These are phyloP conservation scores for Lachnellula willkommii DNA, from an alignment of 2,329 filamentous ascomycete species.

Conservation along the genomic window DNA sequence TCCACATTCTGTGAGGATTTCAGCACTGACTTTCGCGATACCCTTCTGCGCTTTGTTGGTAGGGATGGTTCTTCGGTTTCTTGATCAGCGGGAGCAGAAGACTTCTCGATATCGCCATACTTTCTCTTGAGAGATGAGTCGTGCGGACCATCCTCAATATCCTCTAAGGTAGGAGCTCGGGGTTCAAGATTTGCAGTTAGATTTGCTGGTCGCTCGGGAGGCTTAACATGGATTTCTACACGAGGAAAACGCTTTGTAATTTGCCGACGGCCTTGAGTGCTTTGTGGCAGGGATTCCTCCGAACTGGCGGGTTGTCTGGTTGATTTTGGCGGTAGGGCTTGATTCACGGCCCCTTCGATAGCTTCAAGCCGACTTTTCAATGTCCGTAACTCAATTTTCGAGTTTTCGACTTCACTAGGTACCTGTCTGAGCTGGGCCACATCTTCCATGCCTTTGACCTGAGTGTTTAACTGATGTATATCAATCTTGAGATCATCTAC, in stretches of 20 bases:
- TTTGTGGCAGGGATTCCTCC: neutral
- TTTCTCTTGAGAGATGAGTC: conserved; percentile 3
- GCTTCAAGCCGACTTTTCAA: neutral
- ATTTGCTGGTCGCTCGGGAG: neutral
- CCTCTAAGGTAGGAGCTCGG: neutral
- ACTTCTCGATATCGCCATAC: neutral
- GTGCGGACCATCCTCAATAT: neutral
- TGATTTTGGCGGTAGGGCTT: neutral
- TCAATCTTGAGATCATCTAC: conserved; percentile 25
- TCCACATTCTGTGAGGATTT: neutral
- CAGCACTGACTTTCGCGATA: neutral
- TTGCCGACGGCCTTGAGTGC: neutral
- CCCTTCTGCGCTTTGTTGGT: neutral
- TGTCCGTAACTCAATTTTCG: neutral
- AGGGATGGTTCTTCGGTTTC: neutral
- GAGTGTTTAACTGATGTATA: conserved; percentile 18
- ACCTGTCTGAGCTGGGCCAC: neutral
- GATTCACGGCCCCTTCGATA: neutral
- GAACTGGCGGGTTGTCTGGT: neutral
- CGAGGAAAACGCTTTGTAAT: neutral
- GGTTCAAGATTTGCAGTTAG: neutral
- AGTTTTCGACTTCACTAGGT: neutral
- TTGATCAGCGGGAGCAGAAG: neutral
- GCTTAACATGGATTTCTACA: conserved; percentile 1
- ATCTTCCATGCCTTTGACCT: conserved; percentile 14